These are phyloP conservation scores for Penicillium tannophilum DNA, from an alignment of 495 filamentous ascomycete genomes.

Conservation along the genomic window DNA sequence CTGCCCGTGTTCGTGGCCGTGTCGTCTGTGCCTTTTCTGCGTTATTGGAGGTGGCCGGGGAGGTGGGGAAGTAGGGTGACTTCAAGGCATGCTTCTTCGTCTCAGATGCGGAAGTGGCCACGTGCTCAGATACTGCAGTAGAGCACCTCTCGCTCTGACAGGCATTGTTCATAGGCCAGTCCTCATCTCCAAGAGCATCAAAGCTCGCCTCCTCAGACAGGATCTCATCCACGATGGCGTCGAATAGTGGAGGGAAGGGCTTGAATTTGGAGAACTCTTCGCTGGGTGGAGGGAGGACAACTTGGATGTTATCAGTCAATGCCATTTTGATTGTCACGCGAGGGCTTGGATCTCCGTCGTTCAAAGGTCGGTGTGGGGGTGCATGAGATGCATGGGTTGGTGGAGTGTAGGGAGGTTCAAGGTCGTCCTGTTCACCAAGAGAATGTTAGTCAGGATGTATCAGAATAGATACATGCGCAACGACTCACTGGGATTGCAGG, in stretches of 20 bases:
- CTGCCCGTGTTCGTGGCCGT: background rate
- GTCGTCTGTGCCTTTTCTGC: background rate
- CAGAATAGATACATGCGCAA: background rate
- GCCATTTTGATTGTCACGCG: slow-evolving; percentile 10
- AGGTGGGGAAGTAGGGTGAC: background rate
- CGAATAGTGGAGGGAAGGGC: slow-evolving; percentile 19
- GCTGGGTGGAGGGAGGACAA: slow-evolving; percentile 26
- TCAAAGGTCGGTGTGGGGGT: background rate
- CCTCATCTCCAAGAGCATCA: slow-evolving; percentile 20
- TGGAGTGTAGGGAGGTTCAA: background rate
- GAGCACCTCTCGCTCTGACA: background rate
- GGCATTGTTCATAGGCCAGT: slow-evolving; percentile 3
- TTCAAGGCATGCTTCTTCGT: background rate
- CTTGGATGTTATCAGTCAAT: slow-evolving; percentile 11
- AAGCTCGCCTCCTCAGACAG: slow-evolving; percentile 29
- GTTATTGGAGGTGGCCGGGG: background rate
- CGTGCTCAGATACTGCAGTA: background rate
- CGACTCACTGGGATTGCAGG: background rate
- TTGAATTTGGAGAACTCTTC: slow-evolving; percentile 24
- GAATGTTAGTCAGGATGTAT: background rate
- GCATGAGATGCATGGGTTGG: background rate
- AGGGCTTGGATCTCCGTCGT: background rate
- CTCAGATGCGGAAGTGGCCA: background rate
- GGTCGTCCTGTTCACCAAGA: background rate
- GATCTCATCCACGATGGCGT: slow-evolving; percentile 26